Base-by-base conservation (phyloP, 1,284 basidiomycete species). In the Malassezia cuniculi region DNA sequence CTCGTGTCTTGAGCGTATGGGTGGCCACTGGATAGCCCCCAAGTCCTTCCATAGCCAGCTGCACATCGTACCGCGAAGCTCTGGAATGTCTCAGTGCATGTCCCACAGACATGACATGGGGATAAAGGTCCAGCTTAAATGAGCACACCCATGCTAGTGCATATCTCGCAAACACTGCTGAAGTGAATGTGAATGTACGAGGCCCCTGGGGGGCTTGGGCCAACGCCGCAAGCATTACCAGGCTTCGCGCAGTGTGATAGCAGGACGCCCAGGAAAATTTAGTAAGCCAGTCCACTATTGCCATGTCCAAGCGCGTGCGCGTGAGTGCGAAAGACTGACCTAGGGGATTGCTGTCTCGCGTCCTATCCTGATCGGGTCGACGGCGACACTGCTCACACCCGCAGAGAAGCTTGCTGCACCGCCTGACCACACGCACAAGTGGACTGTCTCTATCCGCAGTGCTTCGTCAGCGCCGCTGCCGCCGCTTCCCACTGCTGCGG, bases 281-380 rank as follows among this genome's bases (percentile, higher is more conserved):
- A n/a, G n/a, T n/a, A n/a, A n/a, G n/a, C n/a, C n/a, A n/a, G n/a
- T n/a, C n/a, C n/a, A n/a, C n/a, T n/a, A 24, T 11, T 6, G 22
- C 22, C 7, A 24, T 24, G 29, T 25, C 29, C 24, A 42, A 42
- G 31, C 40, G 40, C 40, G 40, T 22, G 40, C 32, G 27, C 30
- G 39, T 39, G 25, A 3, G 15, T 20, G n/a, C 36, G 28, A n/a
- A 8, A 19, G 28, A 8, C 28, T 25, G 16, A 16, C 24, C 2
- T 50, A 93, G 86, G 87, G 86, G 33, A 71, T 94, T 22, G 81
- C 78, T 54, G 84, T 97, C 41, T 79, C 80, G 66, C 76, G 93
- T 30, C 84, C 87, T 1, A 78, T 99, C 52, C 83, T 95, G 48
- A 94, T 94, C 69, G 93, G 93, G 39, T 95, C 93, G 62, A 84